Base-by-base conservation (phyloP, 2,329 filamentous ascomycete species). In the Chaetomium strumarium region DNA sequence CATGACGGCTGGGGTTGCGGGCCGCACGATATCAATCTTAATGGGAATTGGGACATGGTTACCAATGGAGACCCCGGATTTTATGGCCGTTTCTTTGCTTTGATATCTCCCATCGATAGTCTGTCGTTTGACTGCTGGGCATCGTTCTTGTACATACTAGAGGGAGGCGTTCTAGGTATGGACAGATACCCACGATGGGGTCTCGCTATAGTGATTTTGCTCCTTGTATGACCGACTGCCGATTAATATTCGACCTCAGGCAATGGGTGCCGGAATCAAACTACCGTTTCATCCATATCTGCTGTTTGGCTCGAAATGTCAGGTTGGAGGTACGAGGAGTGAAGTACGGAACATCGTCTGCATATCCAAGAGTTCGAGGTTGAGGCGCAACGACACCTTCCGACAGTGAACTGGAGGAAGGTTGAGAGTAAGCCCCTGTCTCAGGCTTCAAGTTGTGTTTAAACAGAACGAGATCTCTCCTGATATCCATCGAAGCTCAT, bases 91-190 rank as follows among this genome's bases (percentile, higher is more conserved):
- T 43, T 40, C 19, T 52, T 57, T 54, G 38, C 46, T 52, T 55
- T 55, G 49, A 57, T 55, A 56, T 58, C n/a, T n/a, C 49, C 49
- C 58, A 41, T 55, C 44, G 31, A 53, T 56, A 54, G 52, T 50
- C 52, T 39, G 24, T 48, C n/a, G 44, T 43, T 16, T 46, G 20
- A 17, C 31, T 51, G 49, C 33, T 36, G 52, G 50, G 46, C 52
- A 53, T 54, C 39, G 40, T 57, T 24, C 50, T 55, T 60, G 58
- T 60, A 60, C 57, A 58, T 60, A 57, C 31, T 53, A 54, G 50
- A 51, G 20, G 47, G 43, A 36, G 51, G 47, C 46, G 52, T 49
- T 58, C 30, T 42, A 36, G 57, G 50, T 53, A 58, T 49, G 51
- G 44, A 48, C 30, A 53, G 58, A 58, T 61, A 58, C 59, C 56